Evolutionary conservation across 768 basidiomycete genomes (phyloP).

Genomic region (Austroboletus festivus): DNA sequence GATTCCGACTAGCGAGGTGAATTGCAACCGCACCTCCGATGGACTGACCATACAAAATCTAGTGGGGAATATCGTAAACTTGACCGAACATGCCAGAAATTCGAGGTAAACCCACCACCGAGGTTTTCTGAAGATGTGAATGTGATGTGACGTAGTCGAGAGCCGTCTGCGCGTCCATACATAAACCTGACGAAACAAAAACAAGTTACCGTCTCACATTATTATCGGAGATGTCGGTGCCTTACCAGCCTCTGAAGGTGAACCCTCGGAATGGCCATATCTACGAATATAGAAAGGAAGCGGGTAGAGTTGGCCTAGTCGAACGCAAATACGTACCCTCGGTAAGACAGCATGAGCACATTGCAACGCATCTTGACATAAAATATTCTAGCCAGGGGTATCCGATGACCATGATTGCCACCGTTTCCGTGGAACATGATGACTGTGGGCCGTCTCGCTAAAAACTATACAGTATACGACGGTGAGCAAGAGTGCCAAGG

Average conservation of each 20-base stretch:
- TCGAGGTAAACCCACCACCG: constrained; percentile 48
- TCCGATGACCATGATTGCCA: constrained; percentile 83
- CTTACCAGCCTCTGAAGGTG: constrained; percentile 79
- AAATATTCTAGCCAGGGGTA: constrained; percentile 84
- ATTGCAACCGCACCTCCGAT: constrained; percentile 94
- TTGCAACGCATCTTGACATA: constrained; percentile 84
- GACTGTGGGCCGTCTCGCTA: constrained; percentile 69
- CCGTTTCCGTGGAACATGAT: constrained; percentile 94
- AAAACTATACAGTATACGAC: constrained; percentile 30
- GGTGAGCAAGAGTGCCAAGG: background rate
- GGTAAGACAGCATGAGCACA: constrained; percentile 90
- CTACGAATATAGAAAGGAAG: constrained; percentile 36
- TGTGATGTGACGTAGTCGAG: constrained; percentile 71
- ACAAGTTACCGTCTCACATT: background rate
- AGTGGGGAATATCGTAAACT: background rate
- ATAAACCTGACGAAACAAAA: constrained; percentile 48
- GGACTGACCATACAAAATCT: constrained; percentile 81
- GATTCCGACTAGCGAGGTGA: constrained; percentile 79
- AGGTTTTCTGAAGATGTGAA: constrained; percentile 60
- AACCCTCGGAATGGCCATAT: constrained; percentile 86
- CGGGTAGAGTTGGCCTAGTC: background rate
- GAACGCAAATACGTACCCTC: constrained; percentile 56
- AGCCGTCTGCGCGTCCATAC: constrained; percentile 80
- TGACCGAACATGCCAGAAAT: too few species aligned
- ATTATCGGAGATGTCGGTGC: background rate